Conservation (phyloP, 2,329 filamentous ascomycete species). For the Penicillium sp. region DNA sequence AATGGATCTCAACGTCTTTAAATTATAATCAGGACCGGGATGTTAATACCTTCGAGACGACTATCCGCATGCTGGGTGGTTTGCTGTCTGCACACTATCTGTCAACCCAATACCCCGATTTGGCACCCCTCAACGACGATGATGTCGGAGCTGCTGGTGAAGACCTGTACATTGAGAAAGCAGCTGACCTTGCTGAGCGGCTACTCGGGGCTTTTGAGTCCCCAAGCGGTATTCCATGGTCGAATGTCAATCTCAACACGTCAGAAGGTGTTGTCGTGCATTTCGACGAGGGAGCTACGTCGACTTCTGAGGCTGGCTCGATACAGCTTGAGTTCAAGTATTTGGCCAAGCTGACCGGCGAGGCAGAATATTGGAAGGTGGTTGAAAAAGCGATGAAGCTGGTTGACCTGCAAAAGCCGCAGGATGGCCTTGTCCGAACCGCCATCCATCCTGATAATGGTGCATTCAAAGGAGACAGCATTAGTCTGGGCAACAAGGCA, state of each 20-base stretch:
- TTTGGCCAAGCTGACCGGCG: slow-evolving; percentile 87
- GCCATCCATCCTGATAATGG: slow-evolving; percentile 80
- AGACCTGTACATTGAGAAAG: slow-evolving; percentile 94
- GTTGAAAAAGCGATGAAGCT: slow-evolving; percentile 90
- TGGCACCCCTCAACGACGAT: slow-evolving; percentile 71
- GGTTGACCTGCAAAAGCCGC: slow-evolving; percentile 74
- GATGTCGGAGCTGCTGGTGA: slow-evolving; percentile 72
- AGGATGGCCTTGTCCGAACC: slow-evolving; percentile 86
- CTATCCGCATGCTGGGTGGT: slow-evolving; percentile 94
- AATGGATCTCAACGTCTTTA: slow-evolving; percentile 81
- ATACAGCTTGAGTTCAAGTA: slow-evolving; percentile 98
- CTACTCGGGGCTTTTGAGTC: slow-evolving; percentile 86
- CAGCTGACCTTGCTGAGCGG: slow-evolving; percentile 85
- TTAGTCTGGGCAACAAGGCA: slow-evolving; percentile 86
- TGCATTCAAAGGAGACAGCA: slow-evolving; percentile 76
- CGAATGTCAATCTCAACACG: slow-evolving; percentile 82
- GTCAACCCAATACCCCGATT: slow-evolving; percentile 75
- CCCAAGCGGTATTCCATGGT: slow-evolving; percentile 79
- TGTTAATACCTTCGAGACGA: slow-evolving; percentile 97
- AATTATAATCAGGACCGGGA: slow-evolving; percentile 91
- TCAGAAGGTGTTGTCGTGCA: slow-evolving; percentile 76
- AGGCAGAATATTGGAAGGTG: slow-evolving; percentile 86
- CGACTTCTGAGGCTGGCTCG: slow-evolving; percentile 88
- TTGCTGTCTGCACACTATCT: slow-evolving; percentile 91
- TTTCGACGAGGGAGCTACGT: slow-evolving; percentile 80